A percentile compares a stretch with the other conserved stretches of the same genome.
phyloP scores from a whole-genome alignment of 2,329 filamentous ascomycete species.

The Elsinoe fawcettii region DNA sequence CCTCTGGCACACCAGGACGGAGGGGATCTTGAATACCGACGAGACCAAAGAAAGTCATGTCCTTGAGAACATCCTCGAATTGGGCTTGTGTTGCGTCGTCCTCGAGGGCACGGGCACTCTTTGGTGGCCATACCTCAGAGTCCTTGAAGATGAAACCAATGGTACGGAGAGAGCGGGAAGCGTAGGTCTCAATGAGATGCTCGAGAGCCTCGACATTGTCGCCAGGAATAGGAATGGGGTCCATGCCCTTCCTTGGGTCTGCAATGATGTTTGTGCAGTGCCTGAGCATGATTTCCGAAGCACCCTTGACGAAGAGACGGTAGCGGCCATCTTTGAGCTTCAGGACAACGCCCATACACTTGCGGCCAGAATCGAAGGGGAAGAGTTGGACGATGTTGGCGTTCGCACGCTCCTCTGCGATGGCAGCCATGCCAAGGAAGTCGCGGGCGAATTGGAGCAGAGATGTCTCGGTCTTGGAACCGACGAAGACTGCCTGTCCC shows the following conservation, averaged over 20 bases:
- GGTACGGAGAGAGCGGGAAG: conserved; percentile 70
- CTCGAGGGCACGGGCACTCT: conserved; percentile 49
- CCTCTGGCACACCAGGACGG: conserved; percentile 57
- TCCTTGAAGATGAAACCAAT: conserved; percentile 80
- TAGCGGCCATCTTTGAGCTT: conserved; percentile 49
- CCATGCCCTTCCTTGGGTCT: conserved; percentile 53
- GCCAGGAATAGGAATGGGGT: conserved; percentile 45
- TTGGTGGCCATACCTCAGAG: conserved; percentile 67
- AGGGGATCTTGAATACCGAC: conserved; percentile 71
- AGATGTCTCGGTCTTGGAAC: conserved; percentile 71
- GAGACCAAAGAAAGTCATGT: conserved; percentile 66
- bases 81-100: conserved; percentile 56
- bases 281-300: conserved; percentile 43
- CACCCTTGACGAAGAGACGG: conserved; percentile 48
- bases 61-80: conserved; percentile 60
- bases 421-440: conserved; percentile 55
- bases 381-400: conserved; percentile 50
- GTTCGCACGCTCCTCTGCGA: conserved; percentile 56
- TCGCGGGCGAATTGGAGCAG: conserved; percentile 62
- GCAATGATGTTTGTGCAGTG: conserved; percentile 47
- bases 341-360: conserved; percentile 61
- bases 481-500: conserved; percentile 55
- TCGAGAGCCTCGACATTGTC: conserved; percentile 54
- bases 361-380: conserved; percentile 57
- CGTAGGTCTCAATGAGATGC: conserved; percentile 67